Evolutionary conservation across 768 basidiomycete genomes (phyloP).

Genomic region (Leccinum subtestaceum): DNA sequence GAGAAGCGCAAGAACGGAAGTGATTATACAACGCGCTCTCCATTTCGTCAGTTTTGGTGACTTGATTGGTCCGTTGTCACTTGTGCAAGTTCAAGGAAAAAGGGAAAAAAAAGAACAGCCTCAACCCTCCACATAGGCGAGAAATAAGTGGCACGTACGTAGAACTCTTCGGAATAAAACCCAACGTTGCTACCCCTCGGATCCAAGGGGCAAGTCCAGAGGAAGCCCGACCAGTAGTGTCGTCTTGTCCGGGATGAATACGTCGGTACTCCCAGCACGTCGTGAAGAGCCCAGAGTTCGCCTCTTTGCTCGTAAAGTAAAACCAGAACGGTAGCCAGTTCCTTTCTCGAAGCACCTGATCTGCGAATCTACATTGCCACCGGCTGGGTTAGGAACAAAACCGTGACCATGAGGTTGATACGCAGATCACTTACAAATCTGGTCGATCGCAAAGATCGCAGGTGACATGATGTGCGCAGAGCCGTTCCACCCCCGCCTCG

Average conservation of each 20-base stretch:
- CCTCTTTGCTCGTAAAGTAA: conserved; percentile 72
- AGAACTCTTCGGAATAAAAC: conserved; percentile 69
- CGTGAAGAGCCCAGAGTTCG: conserved; percentile 71
- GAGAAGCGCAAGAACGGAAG: conserved; percentile 72
- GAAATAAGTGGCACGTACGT: conserved; percentile 47
- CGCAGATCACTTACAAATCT: conserved; percentile 49
- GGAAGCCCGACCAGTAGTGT: conserved; percentile 81
- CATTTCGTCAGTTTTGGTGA: conserved; percentile 41
- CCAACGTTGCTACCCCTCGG: conserved; percentile 65
- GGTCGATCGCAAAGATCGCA: conserved; percentile 13
- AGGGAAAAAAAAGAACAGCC: neutral
- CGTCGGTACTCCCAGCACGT: conserved; percentile 67
- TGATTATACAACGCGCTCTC: conserved; percentile 68
- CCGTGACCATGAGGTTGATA: no score
- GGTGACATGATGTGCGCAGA: conserved; percentile 32
- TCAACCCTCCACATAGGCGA: neutral
- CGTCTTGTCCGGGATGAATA: conserved; percentile 74
- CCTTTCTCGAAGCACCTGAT: conserved; percentile 35
- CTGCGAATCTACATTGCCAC: conserved; percentile 17
- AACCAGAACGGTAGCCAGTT: conserved; percentile 75
- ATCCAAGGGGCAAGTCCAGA: conserved; percentile 52
- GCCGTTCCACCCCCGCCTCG: conserved; percentile 38
- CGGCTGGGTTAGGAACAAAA: neutral
- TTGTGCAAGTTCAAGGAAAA: no score
- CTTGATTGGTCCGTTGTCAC: conserved; percentile 48